phyloP scores from a whole-genome alignment of 148 eudicot genomes.

The Silene conica region DNA sequence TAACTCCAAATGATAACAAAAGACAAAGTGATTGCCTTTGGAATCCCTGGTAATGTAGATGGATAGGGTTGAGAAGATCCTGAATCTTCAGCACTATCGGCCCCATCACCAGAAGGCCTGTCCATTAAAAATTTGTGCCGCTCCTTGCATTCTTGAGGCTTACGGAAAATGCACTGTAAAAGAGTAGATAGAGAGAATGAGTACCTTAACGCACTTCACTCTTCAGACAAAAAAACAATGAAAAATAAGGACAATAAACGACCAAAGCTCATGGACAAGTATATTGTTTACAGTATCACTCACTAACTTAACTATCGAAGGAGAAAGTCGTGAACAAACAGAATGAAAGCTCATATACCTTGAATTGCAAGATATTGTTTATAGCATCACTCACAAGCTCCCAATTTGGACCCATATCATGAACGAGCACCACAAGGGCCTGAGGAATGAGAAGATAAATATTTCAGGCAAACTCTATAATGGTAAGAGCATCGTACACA shows the following conservation, averaged over 20 bases:
- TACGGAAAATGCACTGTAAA: constrained; percentile 68
- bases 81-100: constrained; percentile 94
- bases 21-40: constrained; percentile 51
- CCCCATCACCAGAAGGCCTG: constrained; percentile 78
- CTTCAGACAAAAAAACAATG: background rate
- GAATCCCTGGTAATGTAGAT: constrained; percentile 93
- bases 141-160: constrained; percentile 87
- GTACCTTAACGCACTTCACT: constrained; percentile 3
- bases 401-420: constrained; percentile 99
- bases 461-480: constrained; percentile 21
- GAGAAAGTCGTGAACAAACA: background rate
- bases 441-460: constrained; percentile 24
- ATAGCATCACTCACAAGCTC: constrained; percentile 92
- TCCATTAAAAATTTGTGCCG: constrained; percentile 73
- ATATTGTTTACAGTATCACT: background rate
- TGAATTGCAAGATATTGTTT: constrained; percentile 76
- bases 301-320: background rate
- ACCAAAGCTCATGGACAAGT: constrained; percentile 8
- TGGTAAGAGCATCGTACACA: background rate
- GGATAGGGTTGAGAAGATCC: constrained; percentile 89
- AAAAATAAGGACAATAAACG: background rate
- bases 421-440: constrained; percentile 98
- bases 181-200: constrained; percentile 1
- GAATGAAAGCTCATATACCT: constrained; percentile 39
- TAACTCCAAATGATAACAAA: background rate